A percentile compares a stretch with the other conserved stretches of the same genome.
phyloP scores from a whole-genome alignment of 768 basidiomycete genomes.

The Amanita molliuscula region DNA sequence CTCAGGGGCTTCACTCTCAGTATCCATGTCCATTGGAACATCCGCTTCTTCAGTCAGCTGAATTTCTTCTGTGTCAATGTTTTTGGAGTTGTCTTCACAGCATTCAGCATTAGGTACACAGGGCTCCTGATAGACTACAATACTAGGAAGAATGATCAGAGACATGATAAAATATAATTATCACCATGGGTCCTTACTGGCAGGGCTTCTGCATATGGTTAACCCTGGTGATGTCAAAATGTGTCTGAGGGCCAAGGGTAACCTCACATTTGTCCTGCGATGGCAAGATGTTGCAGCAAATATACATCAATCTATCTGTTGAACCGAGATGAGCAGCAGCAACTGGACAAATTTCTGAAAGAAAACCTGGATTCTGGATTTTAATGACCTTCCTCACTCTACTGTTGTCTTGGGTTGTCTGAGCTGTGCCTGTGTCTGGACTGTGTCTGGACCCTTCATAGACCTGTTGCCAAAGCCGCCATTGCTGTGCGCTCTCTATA shows the following conservation, averaged over 20 bases:
- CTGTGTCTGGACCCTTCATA: no score
- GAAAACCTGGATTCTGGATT: no score
- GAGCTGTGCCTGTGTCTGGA: no score
- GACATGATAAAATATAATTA: neutral
- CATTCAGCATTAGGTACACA: neutral
- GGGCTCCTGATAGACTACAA: conserved; percentile 1
- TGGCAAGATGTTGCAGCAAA: neutral
- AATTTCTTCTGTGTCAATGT: neutral
- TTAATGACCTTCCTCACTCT: no score
- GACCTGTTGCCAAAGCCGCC: no score
- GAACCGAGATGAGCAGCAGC: no score
- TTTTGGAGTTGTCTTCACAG: neutral
- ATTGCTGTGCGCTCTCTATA: no score
- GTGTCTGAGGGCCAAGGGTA: neutral
- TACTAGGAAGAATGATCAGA: neutral
- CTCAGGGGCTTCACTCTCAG: neutral
- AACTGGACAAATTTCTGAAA: no score
- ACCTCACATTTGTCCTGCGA: neutral
- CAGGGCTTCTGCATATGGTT: conserved; percentile 2
- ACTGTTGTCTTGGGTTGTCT: no score
- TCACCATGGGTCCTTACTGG: neutral
- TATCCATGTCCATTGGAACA: no score
- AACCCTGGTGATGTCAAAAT: conserved; percentile 3
- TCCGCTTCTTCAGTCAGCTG: no score
- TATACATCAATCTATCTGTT: neutral